Evolutionary conservation across 805 yeast genomes (phyloP), one percentile per base, ranked within the genome.

Genomic region (Candida morakotiae): DNA sequence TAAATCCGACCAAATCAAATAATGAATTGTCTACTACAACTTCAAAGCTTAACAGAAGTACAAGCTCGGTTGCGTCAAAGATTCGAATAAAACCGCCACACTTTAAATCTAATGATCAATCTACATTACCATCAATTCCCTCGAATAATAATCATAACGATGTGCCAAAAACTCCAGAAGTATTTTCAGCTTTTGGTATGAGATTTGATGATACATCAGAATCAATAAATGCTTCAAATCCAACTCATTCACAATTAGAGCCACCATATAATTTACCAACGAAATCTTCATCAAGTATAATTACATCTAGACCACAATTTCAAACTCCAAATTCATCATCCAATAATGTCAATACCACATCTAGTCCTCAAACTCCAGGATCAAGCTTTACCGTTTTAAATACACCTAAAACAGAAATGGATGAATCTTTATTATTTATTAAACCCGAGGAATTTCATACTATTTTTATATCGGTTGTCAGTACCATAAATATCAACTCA

Each of bases 371-470:
- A 32, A 53, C 58, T n/a, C 58, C 58, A 2, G 56, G 55, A 11
- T 55, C 51, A n/a, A 48, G 54, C 28, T 49, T 51, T 31, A 43
- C 49, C 19, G 50, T 52, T 45, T 22, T 51, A 33, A 41, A 46
- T 46, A 59, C 42, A 18, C 52, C 45, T 21, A 62, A 42, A 40
- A 51, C 31, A 40, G 56, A 58, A 14, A 69, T 61, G 9, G 64
- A 64, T 3, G 77, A 74, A 28, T 63, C 67, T 6, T 62, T 72
- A 2, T 56, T 80, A 23, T 77, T 79, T 47, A 71, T 80, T 11
- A 75, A 77, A 46, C 85, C 86, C 0, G 70, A 65, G 14, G 83
- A 79, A 17, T 66, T 79, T 41, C 63, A 66, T 13, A 74, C 81
- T 0, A 65, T 80, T 13, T 56, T 58, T 25, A 64, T 81, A 3